Conservation (phyloP, 2,329 filamentous ascomycete genomes). For the Aureobasidium musti region DNA sequence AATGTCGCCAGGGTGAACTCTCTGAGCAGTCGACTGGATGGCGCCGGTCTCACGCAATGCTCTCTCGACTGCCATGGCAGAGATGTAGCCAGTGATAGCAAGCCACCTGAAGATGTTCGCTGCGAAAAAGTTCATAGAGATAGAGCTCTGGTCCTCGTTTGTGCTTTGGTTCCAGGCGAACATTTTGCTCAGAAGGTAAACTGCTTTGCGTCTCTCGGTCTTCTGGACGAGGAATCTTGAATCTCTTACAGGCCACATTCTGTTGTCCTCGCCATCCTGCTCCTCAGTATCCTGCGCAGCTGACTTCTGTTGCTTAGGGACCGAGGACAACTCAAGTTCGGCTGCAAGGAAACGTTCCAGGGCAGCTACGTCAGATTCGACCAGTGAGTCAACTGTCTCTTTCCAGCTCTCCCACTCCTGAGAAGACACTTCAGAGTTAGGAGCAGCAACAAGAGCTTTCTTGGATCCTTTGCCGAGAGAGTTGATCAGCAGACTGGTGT, state of each 20-base stretch:
- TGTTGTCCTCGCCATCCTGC: background rate
- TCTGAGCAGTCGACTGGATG: constrained; percentile 45
- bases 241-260: constrained; percentile 33
- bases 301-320: constrained; percentile 8
- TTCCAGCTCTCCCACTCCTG: constrained; percentile 37
- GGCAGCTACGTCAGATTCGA: constrained; percentile 34
- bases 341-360: constrained; percentile 39
- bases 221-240: constrained; percentile 51
- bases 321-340: constrained; percentile 32
- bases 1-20: constrained; percentile 56
- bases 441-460: constrained; percentile 12
- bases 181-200: constrained; percentile 55
- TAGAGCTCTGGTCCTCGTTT: constrained; percentile 32
- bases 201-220: constrained; percentile 66
- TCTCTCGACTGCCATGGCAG: constrained; percentile 49
- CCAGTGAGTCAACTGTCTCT: constrained; percentile 35
- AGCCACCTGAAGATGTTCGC: constrained; percentile 61
- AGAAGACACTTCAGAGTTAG: background rate
- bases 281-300: constrained; percentile 5
- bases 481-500: constrained; percentile 66
- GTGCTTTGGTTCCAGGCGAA: constrained; percentile 41
- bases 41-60: constrained; percentile 40
- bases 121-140: constrained; percentile 51
- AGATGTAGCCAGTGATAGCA: constrained; percentile 57
- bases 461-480: constrained; percentile 67